Base-by-base conservation (phyloP, 768 basidiomycete species). In the Gloeopeniophorella convolvens region DNA sequence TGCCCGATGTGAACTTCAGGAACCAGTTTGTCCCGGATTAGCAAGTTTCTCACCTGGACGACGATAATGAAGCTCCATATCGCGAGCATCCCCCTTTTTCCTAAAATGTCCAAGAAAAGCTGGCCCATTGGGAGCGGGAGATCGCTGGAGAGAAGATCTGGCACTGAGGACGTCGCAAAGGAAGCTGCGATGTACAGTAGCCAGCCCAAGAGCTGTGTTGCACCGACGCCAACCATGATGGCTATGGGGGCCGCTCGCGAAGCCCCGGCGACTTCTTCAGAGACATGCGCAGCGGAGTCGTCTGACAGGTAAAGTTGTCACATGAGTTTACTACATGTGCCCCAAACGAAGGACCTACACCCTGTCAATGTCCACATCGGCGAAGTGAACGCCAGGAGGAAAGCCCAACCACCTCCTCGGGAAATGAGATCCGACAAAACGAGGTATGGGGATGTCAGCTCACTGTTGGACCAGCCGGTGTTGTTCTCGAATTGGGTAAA, bases 321-420 rank as follows among this genome's bases (percentile, higher is more conserved):
- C n/a, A 13, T 24, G 20, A 48, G 32, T 24, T 16, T 15, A 8
- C 8, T 20, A 18, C 13, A 16, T 40, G 20, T 3, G 43, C 18
- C 3, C 4, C 3, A 53, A 37, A 13, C 8, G 5, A 15, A 28
- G 18, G 35, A 33, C 81, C 58, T 47, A 85, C 84, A 87, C 53
- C 84, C 85, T 2, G 85, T 86, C 48, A 87, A 65, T 3, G 83
- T 85, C 84, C 84, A 86, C 85, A 86, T 86, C 0, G 83, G 81
- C 1, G 85, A 71, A 0, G 83, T 84, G 60, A 87, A 85, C 0
- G 85, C 73, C 37, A 86, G 62, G 54, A 85, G 69, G 63, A 86
- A 86, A 1, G 83, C 82, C 83, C 83, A 85, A 12, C 79, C 81
- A 64, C 73, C 84, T 85, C 57, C n/a, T 32, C 26, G 23, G 18